Conservation (phyloP, 768 basidiomycete genomes). For the Boletus insuetus region DNA sequence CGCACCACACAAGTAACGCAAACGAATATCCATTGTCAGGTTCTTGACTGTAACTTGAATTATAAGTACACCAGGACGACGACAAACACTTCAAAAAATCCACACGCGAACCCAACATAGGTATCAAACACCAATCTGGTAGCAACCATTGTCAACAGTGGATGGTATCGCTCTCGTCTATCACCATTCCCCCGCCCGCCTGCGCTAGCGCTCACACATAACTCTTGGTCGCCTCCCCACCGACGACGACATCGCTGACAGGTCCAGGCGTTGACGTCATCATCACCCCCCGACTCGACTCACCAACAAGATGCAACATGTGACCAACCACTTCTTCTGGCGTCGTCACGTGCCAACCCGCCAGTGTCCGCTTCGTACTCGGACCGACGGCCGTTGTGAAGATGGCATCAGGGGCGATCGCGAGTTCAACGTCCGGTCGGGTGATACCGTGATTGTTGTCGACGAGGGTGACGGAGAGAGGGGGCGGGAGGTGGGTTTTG, state of each 20-base stretch:
- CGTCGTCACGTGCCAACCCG: constrained; percentile 88
- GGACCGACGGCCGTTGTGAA: constrained; percentile 96
- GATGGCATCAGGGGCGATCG: constrained; percentile 63
- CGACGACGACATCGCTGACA: not conserved
- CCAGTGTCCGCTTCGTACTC: constrained; percentile 83
- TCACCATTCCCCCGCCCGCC: not conserved
- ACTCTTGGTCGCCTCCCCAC: constrained; percentile 13
- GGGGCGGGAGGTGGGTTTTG: constrained; percentile 53
- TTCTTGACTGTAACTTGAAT: too few species aligned
- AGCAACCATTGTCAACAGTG: too few species aligned
- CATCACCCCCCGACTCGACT: constrained; percentile 7
- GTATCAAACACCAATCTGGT: too few species aligned
- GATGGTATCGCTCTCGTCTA: too few species aligned
- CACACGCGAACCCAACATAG: too few species aligned
- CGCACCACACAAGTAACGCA: too few species aligned
- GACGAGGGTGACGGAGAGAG: constrained; percentile 46
- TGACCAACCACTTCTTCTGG: constrained; percentile 85
- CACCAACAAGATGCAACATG: constrained; percentile 61
- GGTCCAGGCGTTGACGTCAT: not conserved
- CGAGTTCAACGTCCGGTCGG: constrained; percentile 54
- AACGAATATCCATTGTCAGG: too few species aligned
- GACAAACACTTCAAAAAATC: too few species aligned
- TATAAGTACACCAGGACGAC: too few species aligned
- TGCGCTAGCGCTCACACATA: constrained; percentile 10
- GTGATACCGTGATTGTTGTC: constrained; percentile 16